phyloP scores from a whole-genome alignment of 352 stramenopile species.

The Phytophthora sp. region DNA sequence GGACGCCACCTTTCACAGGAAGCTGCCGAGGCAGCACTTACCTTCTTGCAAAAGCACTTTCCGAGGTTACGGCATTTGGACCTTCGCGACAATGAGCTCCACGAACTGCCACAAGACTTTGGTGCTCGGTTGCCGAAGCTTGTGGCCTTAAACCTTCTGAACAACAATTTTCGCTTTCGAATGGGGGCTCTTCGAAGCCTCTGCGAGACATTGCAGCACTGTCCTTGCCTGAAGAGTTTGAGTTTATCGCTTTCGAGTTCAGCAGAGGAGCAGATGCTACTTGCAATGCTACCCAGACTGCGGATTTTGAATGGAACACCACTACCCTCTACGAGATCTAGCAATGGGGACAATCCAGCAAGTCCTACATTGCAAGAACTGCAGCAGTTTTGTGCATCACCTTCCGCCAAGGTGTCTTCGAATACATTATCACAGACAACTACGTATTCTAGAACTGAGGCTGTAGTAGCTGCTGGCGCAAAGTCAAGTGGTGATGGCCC shows the following conservation, averaged over 20 bases:
- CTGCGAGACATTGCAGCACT: constrained; percentile 44
- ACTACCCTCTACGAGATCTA: constrained; percentile 17
- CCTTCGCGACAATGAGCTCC: constrained; percentile 60
- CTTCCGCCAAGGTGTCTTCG: constrained; percentile 1
- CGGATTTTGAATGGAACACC: constrained; percentile 67
- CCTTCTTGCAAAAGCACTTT: constrained; percentile 54
- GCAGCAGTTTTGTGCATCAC: constrained; percentile 31
- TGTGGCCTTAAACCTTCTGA: constrained; percentile 64
- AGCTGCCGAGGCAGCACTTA: constrained; percentile 30
- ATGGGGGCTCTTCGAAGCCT: constrained; percentile 46
- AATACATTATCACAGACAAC: no score
- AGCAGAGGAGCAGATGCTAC: constrained; percentile 63
- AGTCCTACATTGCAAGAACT: constrained; percentile 36
- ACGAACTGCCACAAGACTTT: constrained; percentile 45
- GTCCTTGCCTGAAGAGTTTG: constrained; percentile 64
- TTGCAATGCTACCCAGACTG: constrained; percentile 60
- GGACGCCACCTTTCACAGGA: constrained; percentile 37
- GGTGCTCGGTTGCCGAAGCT: constrained; percentile 46
- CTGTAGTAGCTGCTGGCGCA: not conserved
- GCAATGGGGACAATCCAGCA: constrained; percentile 8
- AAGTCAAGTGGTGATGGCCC: not conserved
- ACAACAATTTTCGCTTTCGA: constrained; percentile 50
- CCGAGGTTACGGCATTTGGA: constrained; percentile 57
- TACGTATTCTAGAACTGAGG: not conserved
- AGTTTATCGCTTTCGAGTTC: constrained; percentile 56